Evolutionary conservation across 2,329 filamentous ascomycete genomes (phyloP), one percentile per base, ranked within the genome.

Genomic region (Cercospora canescens): DNA sequence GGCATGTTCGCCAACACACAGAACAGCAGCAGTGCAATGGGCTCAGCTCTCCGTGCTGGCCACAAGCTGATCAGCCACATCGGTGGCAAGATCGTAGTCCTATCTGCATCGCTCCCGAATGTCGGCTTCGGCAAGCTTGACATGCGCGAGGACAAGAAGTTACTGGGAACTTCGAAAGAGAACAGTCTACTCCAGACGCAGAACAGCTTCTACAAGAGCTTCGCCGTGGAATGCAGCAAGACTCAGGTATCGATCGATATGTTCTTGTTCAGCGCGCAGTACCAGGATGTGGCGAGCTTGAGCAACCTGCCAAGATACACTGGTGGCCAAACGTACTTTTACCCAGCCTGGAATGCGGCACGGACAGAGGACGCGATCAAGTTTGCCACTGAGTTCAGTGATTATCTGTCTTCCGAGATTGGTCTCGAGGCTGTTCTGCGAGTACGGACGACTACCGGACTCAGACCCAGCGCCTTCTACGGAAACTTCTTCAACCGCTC

Each of bases 401-500:
- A 98, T 76, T 97, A 95, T 76, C 83, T 99, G n/a, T 97, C 94
- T 9, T 89, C 94, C 0, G 95, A 99, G 79, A 97, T 99, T 76
- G 95, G 94, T 0, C 82, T 99, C 37, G 95, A 99, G 80, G 95
- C 95, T 50, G 95, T 99, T 39, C 89, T 99, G 63, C 91, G 95
- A 77, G 95, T 99, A 41, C 90, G 95, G 71, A 95, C 95, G 18
- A 97, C 94, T 1, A 98, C 94, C 26, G 95, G 95, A 60, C 82
- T 99, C 66, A 89, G 95, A 62, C 98, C 98, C 91, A 97, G 90
- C 82, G 94, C 94, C 1, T 99, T 99, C 81, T 99, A 98, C 79
- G 95, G 95, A 72, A 99, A 99, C 83, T 99, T 99, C 81, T 99
- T 99, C 86, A 99, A 98, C 83, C 88, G 95, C 73, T 97, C 93